phyloP scores from a whole-genome alignment of 1,139 yeast genomes.

The Suhomyces yuchorum region DNA sequence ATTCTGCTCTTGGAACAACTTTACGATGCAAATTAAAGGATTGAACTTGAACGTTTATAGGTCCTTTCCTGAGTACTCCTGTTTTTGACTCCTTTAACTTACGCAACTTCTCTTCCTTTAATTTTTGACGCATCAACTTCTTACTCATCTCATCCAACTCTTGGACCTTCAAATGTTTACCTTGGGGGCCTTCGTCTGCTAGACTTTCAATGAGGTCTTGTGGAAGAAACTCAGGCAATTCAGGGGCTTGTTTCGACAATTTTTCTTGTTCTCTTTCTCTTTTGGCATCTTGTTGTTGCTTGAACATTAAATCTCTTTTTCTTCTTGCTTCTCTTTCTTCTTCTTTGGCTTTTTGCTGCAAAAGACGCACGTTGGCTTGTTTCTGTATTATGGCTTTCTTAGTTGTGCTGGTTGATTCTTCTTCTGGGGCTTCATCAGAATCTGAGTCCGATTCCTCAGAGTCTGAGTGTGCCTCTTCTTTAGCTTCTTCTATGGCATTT shows the following conservation, averaged over 20 bases:
- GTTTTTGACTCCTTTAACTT: constrained; percentile 43
- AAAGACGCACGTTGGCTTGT: constrained; percentile 35
- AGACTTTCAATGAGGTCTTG: constrained; percentile 45
- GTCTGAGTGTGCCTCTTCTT: constrained; percentile 21
- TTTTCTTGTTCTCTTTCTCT: constrained; percentile 28
- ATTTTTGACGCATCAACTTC: constrained; percentile 24
- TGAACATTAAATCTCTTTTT: constrained; percentile 47
- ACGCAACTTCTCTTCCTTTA: constrained; percentile 45
- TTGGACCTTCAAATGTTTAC: constrained; percentile 42
- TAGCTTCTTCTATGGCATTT: constrained; percentile 19
- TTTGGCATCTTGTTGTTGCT: constrained; percentile 49
- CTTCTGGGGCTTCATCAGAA: constrained; percentile 53
- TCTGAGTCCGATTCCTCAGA: constrained; percentile 21
- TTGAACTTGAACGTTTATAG: constrained; percentile 55
- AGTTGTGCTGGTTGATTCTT: constrained; percentile 38
- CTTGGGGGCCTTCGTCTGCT: constrained; percentile 16
- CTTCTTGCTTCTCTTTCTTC: constrained; percentile 53
- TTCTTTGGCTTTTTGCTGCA: constrained; percentile 37
- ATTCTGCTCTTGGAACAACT: constrained; percentile 50
- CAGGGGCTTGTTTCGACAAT: constrained; percentile 25
- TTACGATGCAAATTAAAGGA: constrained; percentile 28
- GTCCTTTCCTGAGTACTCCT: constrained; percentile 50
- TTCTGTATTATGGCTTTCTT: constrained; percentile 36
- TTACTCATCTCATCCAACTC: constrained; percentile 37
- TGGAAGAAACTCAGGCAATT: constrained; percentile 54